Base-by-base conservation (phyloP, 2,329 filamentous ascomycete species). In the Alternaria burnsii region DNA sequence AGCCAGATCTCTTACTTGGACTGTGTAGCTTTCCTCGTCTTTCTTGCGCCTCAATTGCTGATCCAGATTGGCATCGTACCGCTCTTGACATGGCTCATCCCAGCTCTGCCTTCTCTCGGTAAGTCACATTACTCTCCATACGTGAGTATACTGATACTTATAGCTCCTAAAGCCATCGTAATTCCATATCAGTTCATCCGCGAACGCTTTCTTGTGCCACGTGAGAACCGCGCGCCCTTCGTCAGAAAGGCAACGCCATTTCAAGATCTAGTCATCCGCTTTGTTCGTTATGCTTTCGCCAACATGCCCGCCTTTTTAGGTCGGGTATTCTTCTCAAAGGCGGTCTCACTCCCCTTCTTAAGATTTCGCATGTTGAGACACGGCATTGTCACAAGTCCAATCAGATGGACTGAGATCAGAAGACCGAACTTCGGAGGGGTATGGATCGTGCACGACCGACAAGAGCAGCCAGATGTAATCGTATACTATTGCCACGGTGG, bases 401-500 rank as follows among this genome's bases (percentile, higher is more conserved):
- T 91, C 7, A 82, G 85, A 63, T 93, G 90, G 88, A 81, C 81
- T 38, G 90, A 88, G 62, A 78, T 88, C 52, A 77, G 84, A 26
- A 78, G 84, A 83, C 75, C 80, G 52, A 80, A 79, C 46, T 85
- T 89, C 58, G 83, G 83, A 59, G 92, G 92, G 3, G 79, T 94
- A 4, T 94, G 91, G 88, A 86, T 93, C 50, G 85, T 86, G 42
- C 80, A 85, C 44, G 84, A 92, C 68, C 83, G 86, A 16, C 81
- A 83, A 40, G 79, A 82, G 50, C 82, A 85, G 55, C 89, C 91
- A 0, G 92, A 95, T 73, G 81, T 95, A 56, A 88, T 93, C n/a
- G 78, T 96, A 2, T 94, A 93, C 75, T 95, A 95, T 74, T 86
- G 87, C 41, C 92, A 96, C 74, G 92, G 91, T 16, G 93, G 93